phyloP scores from a whole-genome alignment of 805 yeast species.

The Pichia insulana region DNA sequence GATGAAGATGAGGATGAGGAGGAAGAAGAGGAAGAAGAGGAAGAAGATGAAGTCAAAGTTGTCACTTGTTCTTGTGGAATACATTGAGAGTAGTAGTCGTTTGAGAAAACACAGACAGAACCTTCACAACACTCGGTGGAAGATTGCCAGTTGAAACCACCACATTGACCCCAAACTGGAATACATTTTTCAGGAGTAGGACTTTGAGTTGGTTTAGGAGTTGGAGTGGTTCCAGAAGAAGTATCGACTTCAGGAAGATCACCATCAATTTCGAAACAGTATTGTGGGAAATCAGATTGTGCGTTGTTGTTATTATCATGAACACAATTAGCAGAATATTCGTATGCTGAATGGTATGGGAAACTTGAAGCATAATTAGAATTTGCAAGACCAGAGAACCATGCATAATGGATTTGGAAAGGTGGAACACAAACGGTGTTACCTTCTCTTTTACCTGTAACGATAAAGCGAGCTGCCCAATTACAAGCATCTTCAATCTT shows the following conservation, averaged over 20 bases:
- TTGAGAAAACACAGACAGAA: conserved; percentile 16
- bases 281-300: conserved; percentile 22
- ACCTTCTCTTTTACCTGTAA: conserved; percentile 15
- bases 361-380: conserved; percentile 10
- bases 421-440: conserved; percentile 18
- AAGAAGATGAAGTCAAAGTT: not conserved
- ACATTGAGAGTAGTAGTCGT: conserved; percentile 22
- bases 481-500: conserved; percentile 19
- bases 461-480: conserved; percentile 23
- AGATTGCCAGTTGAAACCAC: conserved; percentile 9
- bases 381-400: conserved; percentile 21
- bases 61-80: conserved; percentile 5
- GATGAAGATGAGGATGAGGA: conserved; percentile 2
- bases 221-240: not conserved
- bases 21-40: not conserved
- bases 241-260: not conserved
- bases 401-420: conserved; percentile 27
- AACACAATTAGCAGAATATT: conserved; percentile 22
- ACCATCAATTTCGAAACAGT: conserved; percentile 12
- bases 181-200: conserved; percentile 1
- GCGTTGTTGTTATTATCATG: conserved; percentile 23
- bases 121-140: conserved; percentile 15
- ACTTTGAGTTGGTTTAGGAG: not conserved
- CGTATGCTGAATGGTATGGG: conserved; percentile 15
- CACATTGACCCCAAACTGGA: conserved; percentile 6